Base-by-base conservation (phyloP, 164 flowering plant species). In the Magnolia kwangsiensis region DNA sequence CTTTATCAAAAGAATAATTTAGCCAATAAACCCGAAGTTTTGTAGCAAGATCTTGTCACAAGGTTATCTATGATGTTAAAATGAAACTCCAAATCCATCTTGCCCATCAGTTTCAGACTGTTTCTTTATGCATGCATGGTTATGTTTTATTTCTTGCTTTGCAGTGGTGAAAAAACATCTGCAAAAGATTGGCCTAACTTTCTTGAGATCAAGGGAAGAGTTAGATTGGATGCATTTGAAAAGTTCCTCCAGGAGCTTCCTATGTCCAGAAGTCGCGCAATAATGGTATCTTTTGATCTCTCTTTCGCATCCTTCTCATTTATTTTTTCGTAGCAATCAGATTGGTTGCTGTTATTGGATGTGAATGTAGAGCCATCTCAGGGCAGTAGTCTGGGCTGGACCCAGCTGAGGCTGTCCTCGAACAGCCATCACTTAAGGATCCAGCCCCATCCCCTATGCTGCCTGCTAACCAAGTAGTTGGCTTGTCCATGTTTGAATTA, bases 131-230 rank as follows among this genome's bases (percentile, higher is more conserved):
- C 45, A 37, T 37, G 45, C 45, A 37, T 37, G 45, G 45, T 55
- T 19, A 55, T 16, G 55, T 50, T 49, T 70, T 70, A 18, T 50
- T 18, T 71, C 63, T 77, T 69, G 72, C 29, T 27, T 72, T 82
- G 50, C 90, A 96, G 99, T 86, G 99, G 99, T 72, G 99, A 96
- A 72, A 96, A 85, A 84, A 81, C 90, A 27, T 78, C 90, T 16
- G 83, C 90, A 45, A 88, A 87, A 67, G 97, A 90, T 61, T 96
- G 98, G 99, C 85, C 91, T 21, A 76, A 74, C 71, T 70, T 83
- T 65, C 81, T 96, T 76, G 99, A 96, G 80, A 86, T 96, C 68
- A 96, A 96, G 84, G 99, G 99, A 6, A 89, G 98, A 83, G 99
- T 96, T 55, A 88, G 90, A 86, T 85, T 91, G 18, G 96, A 93